Conservation (phyloP, 208 protist species). For the Strigomonas culicis region DNA sequence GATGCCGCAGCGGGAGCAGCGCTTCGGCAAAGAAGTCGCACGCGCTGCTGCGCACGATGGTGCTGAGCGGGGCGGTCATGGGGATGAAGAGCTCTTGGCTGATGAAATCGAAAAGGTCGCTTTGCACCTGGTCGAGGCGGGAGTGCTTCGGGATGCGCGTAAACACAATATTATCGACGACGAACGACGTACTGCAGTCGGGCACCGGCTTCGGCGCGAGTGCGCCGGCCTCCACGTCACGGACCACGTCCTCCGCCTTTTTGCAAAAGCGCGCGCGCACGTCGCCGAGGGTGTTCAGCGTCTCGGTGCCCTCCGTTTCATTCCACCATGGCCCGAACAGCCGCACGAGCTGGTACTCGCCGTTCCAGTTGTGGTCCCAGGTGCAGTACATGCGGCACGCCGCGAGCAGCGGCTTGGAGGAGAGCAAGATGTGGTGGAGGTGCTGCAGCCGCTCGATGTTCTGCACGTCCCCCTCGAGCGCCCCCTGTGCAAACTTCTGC, state of each 20-base stretch:
- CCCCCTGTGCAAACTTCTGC: not conserved
- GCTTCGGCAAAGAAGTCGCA: conserved; percentile 41
- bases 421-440: conserved; percentile 26
- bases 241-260: conserved; percentile 14
- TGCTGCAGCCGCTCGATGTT: conserved; percentile 18
- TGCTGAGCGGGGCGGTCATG: conserved; percentile 30
- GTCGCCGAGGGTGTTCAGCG: conserved; percentile 3
- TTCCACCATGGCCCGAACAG: conserved; percentile 28
- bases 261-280: conserved; percentile 28
- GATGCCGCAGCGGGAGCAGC: conserved; percentile 41
- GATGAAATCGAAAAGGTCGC: conserved; percentile 21
- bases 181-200: conserved; percentile 37
- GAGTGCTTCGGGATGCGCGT: conserved; percentile 25
- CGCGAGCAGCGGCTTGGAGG: conserved; percentile 32
- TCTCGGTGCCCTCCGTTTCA: conserved; percentile 13
- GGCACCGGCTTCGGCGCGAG: conserved; percentile 4
- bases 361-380: conserved; percentile 44
- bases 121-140: conserved; percentile 25
- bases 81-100: conserved; percentile 15
- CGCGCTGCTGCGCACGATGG: conserved; percentile 21
- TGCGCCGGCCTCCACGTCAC: conserved; percentile 6
- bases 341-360: conserved; percentile 38
- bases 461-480: conserved; percentile 9
- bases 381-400: conserved; percentile 26
- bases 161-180: conserved; percentile 49